Conservation (phyloP, 805 yeast genomes). For the Saccharomycopsis malanga region DNA sequence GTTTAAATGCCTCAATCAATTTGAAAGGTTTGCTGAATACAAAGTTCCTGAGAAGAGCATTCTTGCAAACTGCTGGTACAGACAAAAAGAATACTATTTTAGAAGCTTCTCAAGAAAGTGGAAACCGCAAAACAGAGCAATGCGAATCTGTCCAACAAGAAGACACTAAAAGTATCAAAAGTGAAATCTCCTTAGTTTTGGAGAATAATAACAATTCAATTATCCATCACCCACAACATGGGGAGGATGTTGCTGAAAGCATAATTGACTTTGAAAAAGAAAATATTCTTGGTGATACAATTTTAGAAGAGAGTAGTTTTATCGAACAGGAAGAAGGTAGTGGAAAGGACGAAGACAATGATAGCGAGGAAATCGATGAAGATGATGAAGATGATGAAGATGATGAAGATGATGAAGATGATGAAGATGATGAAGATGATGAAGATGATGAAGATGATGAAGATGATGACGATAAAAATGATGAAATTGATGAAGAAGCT, state of each 20-base stretch:
- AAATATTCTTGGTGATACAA: neutral
- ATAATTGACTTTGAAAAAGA: neutral
- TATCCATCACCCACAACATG: neutral
- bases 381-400: neutral
- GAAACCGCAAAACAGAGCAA: too few species aligned
- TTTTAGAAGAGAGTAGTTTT: conserved; percentile 7
- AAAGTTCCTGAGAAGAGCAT: neutral
- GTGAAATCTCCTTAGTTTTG: neutral
- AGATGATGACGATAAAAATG: neutral
- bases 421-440: neutral
- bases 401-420: neutral
- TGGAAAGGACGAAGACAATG: neutral
- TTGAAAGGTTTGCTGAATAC: conserved; percentile 4
- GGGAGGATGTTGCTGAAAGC: neutral
- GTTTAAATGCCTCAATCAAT: conserved; percentile 12
- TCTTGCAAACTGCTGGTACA: neutral
- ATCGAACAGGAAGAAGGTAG: neutral
- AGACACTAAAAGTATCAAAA: neutral
- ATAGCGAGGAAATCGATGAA: neutral
- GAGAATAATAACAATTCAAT: neutral
- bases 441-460: neutral
- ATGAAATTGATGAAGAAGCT: neutral
- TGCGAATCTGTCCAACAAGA: neutral
- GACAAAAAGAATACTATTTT: neutral
- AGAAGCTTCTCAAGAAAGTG: neutral